phyloP scores from a whole-genome alignment of 768 basidiomycete species.

The Mycena filopes region DNA sequence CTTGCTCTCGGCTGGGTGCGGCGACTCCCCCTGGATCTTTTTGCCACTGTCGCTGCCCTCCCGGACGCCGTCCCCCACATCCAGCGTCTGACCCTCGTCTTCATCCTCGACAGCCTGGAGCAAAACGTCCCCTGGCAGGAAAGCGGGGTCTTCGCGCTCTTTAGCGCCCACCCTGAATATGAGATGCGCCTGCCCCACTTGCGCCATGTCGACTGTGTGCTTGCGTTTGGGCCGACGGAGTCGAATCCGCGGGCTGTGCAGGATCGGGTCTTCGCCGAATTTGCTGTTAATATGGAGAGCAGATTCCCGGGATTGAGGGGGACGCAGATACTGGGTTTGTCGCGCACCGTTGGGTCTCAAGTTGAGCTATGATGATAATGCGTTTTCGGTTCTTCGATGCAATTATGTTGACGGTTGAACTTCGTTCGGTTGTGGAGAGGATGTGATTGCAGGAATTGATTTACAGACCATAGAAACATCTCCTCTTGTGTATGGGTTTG shows the following conservation, averaged over 20 bases:
- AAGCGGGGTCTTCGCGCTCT: neutral
- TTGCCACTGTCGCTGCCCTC: neutral
- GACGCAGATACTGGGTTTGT: neutral
- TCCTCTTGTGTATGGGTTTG: too few relatives aligned
- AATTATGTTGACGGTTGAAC: too few relatives aligned
- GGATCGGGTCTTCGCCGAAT: neutral
- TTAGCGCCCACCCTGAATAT: neutral
- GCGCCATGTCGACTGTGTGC: neutral
- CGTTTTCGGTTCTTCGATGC: too few relatives aligned
- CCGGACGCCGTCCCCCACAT: conserved; percentile 5
- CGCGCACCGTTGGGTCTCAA: too few relatives aligned
- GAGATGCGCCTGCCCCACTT: neutral
- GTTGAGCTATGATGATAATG: too few relatives aligned
- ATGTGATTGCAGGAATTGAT: too few relatives aligned
- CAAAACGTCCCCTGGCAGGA: conserved; percentile 13
- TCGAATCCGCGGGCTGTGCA: neutral
- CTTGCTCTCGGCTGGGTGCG: conserved; percentile 12
- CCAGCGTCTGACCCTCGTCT: neutral
- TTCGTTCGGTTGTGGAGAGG: too few relatives aligned
- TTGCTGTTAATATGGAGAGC: neutral
- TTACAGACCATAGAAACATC: too few relatives aligned
- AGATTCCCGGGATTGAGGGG: neutral
- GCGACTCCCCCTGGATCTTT: neutral
- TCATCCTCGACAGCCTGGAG: conserved; percentile 17
- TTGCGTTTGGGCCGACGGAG: neutral